Evolutionary conservation across 257 asterid species (phyloP), one percentile per base, ranked within the genome.

Genomic region (Solanum dulcamara): DNA sequence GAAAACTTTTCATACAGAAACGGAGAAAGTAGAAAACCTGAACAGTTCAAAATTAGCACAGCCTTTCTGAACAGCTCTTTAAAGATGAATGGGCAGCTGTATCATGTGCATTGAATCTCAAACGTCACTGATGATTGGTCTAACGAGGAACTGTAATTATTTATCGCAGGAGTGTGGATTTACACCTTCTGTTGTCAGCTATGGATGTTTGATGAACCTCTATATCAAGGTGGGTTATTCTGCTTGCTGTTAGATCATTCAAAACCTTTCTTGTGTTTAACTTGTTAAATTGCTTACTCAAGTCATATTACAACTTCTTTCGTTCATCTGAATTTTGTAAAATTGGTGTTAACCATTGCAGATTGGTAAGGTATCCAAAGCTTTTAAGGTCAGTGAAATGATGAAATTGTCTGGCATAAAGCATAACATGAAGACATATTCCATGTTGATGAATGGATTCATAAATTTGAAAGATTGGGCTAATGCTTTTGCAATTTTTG

Each of bases 371-470:
- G 93, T 95, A 82, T 89, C 91, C 42, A 95, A 97, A 89, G 99
- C 98, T 81, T 85, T 97, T 91, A 98, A 95, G 89, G 91, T 92
- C 84, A 90, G 98, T 84, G 91, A 94, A 85, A 88, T 51, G 91
- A 95, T 97, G 98, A 95, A 92, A 90, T 80, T 24, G 88, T 93
- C 93, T 9, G 94, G 97, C 84, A 91, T 94, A 85, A 89, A 88
- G 83, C 98, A 97, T 89, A 97, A 97, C 92, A 88, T 95, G 93
- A 97, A 95, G 91, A 97, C 98, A 6, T 97, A 97, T 85, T 97
- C 98, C 84, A 97, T 97, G 98, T 88, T 97, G 94, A 94, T 97
- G 80, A 97, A 93, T 35, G 99, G 99, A 75, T 97, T 95, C 88
- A 92, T 92, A 50, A 90, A 91, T 80, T 85, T 97, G 91, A 93